Evolutionary conservation across 352 stramenopile species (phyloP).

Genomic region (Pythium monospermum): DNA sequence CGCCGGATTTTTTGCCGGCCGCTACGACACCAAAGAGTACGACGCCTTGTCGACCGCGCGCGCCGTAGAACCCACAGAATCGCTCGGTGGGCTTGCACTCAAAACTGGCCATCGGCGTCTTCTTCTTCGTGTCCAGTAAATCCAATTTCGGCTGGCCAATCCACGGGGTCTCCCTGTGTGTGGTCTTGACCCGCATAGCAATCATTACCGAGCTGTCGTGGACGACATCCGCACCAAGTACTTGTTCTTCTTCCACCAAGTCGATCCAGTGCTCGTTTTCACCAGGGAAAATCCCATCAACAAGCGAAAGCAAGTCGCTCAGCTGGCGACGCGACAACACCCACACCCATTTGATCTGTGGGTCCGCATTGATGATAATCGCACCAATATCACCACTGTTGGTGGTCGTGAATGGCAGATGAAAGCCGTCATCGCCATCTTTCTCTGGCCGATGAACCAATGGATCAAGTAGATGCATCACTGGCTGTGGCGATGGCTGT

Average conservation of each 20-base stretch:
- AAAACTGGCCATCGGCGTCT: no score
- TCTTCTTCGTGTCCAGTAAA: no score
- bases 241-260: neutral
- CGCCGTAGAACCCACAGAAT: no score
- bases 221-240: neutral
- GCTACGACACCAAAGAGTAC: no score
- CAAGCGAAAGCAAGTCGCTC: neutral
- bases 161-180: slow-evolving; percentile 8
- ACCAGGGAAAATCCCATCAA: slow-evolving; percentile 1
- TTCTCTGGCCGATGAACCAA: no score
- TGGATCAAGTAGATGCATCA: no score
- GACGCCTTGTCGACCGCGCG: no score
- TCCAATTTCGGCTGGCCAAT: no score
- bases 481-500: no score
- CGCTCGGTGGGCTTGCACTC: no score
- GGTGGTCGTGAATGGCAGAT: neutral
- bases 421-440: neutral
- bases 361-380: neutral
- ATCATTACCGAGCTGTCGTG: neutral
- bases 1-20: no score
- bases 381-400: neutral
- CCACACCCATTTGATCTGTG: slow-evolving; percentile 8
- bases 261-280: slow-evolving; percentile 9
- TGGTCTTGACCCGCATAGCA: slow-evolving; percentile 7
- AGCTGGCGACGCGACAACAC: slow-evolving; percentile 5